These are phyloP conservation scores for Sicyos baderoa DNA, from an alignment of 306 rosid genomes.

Conservation along the genomic window DNA sequence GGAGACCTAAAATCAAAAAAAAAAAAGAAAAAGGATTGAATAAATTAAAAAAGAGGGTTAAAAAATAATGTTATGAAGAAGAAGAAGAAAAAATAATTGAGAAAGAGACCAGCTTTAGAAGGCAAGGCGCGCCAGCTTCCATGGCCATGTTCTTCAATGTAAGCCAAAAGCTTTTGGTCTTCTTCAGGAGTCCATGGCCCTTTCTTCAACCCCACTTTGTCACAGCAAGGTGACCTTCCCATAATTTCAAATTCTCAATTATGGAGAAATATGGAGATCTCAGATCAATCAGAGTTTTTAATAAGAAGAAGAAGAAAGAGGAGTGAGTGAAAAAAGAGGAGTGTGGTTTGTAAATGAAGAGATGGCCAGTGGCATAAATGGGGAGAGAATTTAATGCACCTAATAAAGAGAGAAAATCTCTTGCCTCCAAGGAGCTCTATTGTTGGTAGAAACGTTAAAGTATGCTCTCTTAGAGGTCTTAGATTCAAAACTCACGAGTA, in stretches of 20 bases:
- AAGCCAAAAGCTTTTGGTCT: conserved; percentile 94
- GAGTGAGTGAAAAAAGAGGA: background rate
- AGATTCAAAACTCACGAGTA: too few relatives aligned
- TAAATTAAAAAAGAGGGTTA: background rate
- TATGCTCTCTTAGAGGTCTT: too few relatives aligned
- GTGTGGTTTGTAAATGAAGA: conserved; percentile 18
- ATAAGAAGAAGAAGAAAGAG: background rate
- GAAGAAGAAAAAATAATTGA: background rate
- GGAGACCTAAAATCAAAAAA: conserved; percentile 49
- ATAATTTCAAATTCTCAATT: conserved; percentile 24
- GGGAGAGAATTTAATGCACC: conserved; percentile 5
- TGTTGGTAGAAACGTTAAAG: too few relatives aligned
- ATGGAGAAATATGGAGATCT: background rate
- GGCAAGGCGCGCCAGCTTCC: conserved; percentile 99
- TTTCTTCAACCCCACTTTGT: conserved; percentile 94
- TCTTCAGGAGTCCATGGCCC: conserved; percentile 99
- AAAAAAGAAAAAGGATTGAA: background rate
- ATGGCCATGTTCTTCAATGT: conserved; percentile 92
- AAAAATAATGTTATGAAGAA: background rate
- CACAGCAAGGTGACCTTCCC: conserved; percentile 99
- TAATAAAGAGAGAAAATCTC: background rate
- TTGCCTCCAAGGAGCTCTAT: too few relatives aligned
- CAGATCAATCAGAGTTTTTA: too few relatives aligned
- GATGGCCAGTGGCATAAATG: conserved; percentile 15
- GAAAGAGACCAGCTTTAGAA: conserved; percentile 60